Percentiles rank a stretch among this genome's conserved stretches.
These are phyloP conservation scores for Leccinum imitatum DNA, from an alignment of 768 basidiomycete species.

Conservation along the genomic window DNA sequence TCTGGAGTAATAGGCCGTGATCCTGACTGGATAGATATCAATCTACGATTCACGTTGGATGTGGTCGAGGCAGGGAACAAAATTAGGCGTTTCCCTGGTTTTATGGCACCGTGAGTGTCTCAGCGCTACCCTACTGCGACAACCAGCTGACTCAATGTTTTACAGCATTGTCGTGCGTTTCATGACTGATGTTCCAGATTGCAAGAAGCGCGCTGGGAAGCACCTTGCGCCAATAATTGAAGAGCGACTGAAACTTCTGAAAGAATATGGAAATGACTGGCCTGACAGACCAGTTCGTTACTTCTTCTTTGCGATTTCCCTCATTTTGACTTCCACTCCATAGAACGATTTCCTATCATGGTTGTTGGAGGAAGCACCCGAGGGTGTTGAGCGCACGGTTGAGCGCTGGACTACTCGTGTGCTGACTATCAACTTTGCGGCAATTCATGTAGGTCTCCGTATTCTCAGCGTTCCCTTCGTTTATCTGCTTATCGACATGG, in stretches of 20 bases:
- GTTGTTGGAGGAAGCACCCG: slow-evolving; percentile 29
- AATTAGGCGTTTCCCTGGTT: slow-evolving; percentile 30
- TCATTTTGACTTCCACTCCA: neutral
- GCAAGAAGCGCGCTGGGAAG: neutral
- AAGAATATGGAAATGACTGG: slow-evolving; percentile 31
- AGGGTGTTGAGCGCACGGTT: slow-evolving; percentile 13
- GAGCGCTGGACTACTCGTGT: slow-evolving; percentile 25
- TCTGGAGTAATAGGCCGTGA: neutral
- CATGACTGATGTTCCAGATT: neutral
- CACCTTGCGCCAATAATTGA: slow-evolving; percentile 14
- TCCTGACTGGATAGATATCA: neutral
- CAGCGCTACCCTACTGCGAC: neutral
- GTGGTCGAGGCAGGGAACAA: neutral
- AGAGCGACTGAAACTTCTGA: slow-evolving; percentile 25
- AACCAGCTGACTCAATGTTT: too few relatives aligned
- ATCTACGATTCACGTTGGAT: neutral
- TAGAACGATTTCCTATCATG: slow-evolving; percentile 37
- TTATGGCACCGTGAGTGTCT: slow-evolving; percentile 33
- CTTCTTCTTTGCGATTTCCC: neutral
- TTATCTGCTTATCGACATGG: neutral
- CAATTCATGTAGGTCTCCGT: slow-evolving; percentile 21
- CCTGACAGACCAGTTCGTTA: slow-evolving; percentile 33
- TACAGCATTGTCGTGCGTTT: neutral
- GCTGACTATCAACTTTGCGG: slow-evolving; percentile 21
- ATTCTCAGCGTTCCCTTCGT: neutral